A percentile compares a stretch with the other conserved stretches of the same genome.
Evolutionary conservation across 306 rosid species (phyloP).

Genomic region (Fragaria ananassa): DNA sequence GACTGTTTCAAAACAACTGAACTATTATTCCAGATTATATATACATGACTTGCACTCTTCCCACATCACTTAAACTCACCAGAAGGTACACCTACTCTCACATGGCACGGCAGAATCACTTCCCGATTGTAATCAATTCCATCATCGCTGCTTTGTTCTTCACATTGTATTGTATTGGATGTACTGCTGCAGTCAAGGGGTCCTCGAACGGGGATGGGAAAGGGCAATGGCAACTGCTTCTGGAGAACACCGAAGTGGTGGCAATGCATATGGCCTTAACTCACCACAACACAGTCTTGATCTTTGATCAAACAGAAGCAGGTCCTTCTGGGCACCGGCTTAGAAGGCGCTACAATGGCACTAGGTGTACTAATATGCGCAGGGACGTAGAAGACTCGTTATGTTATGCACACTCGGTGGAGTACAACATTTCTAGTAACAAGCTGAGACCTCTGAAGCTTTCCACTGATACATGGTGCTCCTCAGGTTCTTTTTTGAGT

Average conservation of each 20-base stretch:
- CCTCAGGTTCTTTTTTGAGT: slow-evolving; percentile 68
- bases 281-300: slow-evolving; percentile 49
- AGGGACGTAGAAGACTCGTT: slow-evolving; percentile 38
- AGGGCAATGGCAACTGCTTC: slow-evolving; percentile 72
- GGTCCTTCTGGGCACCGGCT: slow-evolving; percentile 56
- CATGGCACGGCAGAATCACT: slow-evolving; percentile 23
- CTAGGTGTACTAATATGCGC: slow-evolving; percentile 26
- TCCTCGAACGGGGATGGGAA: slow-evolving; percentile 8
- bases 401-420: slow-evolving; percentile 80
- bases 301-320: slow-evolving; percentile 67
- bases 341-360: slow-evolving; percentile 36
- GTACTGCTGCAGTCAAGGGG: slow-evolving; percentile 21
- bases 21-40: not conserved
- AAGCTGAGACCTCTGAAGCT: slow-evolving; percentile 49
- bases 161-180: slow-evolving; percentile 16
- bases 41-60: not conserved
- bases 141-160: slow-evolving; percentile 23
- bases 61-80: not conserved
- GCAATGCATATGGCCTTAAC: slow-evolving; percentile 78
- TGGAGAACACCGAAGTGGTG: slow-evolving; percentile 56
- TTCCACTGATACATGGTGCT: slow-evolving; percentile 76
- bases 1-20: not conserved
- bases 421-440: slow-evolving; percentile 60
- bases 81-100: not conserved
- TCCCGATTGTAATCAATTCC: slow-evolving; percentile 8